Evolutionary conservation across 352 stramenopile genomes (phyloP), one percentile per base, ranked within the genome.

Genomic region (Phytophthora vignae): DNA sequence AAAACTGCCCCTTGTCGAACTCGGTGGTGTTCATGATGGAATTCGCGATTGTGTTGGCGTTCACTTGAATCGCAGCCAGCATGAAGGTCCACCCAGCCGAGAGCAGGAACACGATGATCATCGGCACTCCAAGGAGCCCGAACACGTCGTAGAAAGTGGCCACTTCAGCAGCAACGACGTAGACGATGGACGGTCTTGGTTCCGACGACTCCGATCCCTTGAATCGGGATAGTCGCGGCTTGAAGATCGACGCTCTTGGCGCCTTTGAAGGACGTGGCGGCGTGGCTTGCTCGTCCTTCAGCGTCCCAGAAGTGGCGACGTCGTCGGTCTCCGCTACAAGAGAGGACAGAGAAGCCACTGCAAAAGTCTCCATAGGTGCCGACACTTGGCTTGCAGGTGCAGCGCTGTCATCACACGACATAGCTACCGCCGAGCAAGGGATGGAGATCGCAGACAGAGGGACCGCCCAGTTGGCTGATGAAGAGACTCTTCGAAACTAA

Each of bases 1-100:
- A 90, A 27, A 90, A 87, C 33, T 83, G 69, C 21, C 82, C 76
- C 10, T 74, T 74, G 49, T 87, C 79, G 12, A 89, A 79, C 0
- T 76, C 11, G 10, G 57, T 55, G 4, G 79, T 87, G 3, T 74
- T 67, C 79, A 85, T 84, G 3, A 87, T 31, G 0, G n/a, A 22
- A 27, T 90, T 87, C 3, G 79, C 76, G 7, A 78, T 62, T 21
- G 71, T 19, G 3, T 69, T 64, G 2, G 82, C 68, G 12, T 71
- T 56, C 1, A 79, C 67, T 68, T 90, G 79, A 52, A 82, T 78
- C 1, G 71, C 60, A 0, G 75, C 79, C 0, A 86, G 64, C 40
- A 68, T 66, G 42, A 83, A 66, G 0, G 71, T 84, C 67, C 72
- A 84, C 1, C 27, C 50, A 1, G 71, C 69, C 4, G 77, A 86